Evolutionary conservation across 108 stramenopile species (phyloP), one percentile per base, ranked within the genome.

Genomic region (Phaeodactylum tricornutum): DNA sequence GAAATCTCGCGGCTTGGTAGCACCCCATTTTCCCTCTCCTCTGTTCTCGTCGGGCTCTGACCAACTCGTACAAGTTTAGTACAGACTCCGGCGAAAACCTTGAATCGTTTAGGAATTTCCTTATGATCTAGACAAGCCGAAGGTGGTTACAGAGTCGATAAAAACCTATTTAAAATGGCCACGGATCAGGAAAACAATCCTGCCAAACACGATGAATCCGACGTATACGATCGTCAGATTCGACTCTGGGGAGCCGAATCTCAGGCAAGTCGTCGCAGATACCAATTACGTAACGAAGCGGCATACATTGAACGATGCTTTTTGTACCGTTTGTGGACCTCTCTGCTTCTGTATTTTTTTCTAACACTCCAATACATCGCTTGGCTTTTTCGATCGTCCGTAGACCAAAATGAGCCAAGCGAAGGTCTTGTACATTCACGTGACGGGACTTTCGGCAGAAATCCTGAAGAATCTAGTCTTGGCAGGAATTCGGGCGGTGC

Each of bases 171-270:
- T n/a, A n/a, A n/a, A n/a, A n/a, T n/a, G n/a, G n/a, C n/a, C n/a
- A n/a, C n/a, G n/a, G n/a, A n/a, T n/a, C n/a, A n/a, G n/a, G 33
- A 34, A 11, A 12, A 34, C 9, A 34, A 12, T 34, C 12, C 33
- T 8, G 12, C 39, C 7, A 46, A 46, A 27, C 9, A 26, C 9
- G n/a, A n/a, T 20, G 72, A 63, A 42, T 59, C 62, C 30, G 86
- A 87, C 50, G 69, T 92, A 22, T 97, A 97, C 56, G 93, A 97
- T 69, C 81, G 96, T 30, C 96, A 97, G 59, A 92, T 97, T 43
- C 88, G 96, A 6, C 67, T 97, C 19, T 97, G 96, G 96, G 96
- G 96, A 5, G 78, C 86, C 15, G 94, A 95, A 42, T 89, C 94
- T 19, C 96, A 97, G 74, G 77, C 71, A 61, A 40, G 27, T 27